Percentiles rank a stretch among this genome's conserved stretches.
phyloP scores from a whole-genome alignment of 31 red algal species.

The Pterothamnion heteromorphum region DNA sequence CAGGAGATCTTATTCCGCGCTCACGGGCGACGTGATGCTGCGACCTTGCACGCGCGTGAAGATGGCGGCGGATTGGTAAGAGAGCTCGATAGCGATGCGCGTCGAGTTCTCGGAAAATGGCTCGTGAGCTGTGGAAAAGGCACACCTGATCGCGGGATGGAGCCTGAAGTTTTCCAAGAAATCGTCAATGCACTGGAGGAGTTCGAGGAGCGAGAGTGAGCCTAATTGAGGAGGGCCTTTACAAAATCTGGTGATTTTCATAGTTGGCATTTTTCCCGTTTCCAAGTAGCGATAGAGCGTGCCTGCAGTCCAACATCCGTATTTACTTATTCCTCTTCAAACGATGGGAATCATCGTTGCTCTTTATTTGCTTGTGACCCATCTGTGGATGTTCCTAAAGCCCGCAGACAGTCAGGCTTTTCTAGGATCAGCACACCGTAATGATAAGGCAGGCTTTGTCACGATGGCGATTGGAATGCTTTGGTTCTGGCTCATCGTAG shows the following conservation, averaged over 20 bases:
- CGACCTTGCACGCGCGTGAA: no score
- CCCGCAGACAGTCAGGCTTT: neutral
- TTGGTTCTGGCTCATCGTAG: neutral
- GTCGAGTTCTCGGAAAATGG: neutral
- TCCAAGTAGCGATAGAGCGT: no score
- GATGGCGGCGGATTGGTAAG: neutral
- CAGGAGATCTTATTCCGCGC: neutral
- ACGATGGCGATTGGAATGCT: neutral
- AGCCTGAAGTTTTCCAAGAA: neutral
- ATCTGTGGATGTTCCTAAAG: neutral
- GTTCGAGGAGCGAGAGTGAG: neutral
- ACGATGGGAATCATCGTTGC: neutral
- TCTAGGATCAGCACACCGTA: neutral
- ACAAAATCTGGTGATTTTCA: no score
- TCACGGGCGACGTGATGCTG: neutral
- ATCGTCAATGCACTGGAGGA: neutral
- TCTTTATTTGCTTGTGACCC: neutral
- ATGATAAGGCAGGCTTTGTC: neutral
- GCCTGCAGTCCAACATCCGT: no score
- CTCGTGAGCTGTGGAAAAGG: neutral
- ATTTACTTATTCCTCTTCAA: neutral
- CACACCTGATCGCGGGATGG: neutral
- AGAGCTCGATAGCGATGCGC: neutral
- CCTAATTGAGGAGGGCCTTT: no score
- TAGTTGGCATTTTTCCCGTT: no score